These are phyloP conservation scores for Diutina catenulata DNA, from an alignment of 1,139 yeast genomes.

Conservation along the genomic window DNA sequence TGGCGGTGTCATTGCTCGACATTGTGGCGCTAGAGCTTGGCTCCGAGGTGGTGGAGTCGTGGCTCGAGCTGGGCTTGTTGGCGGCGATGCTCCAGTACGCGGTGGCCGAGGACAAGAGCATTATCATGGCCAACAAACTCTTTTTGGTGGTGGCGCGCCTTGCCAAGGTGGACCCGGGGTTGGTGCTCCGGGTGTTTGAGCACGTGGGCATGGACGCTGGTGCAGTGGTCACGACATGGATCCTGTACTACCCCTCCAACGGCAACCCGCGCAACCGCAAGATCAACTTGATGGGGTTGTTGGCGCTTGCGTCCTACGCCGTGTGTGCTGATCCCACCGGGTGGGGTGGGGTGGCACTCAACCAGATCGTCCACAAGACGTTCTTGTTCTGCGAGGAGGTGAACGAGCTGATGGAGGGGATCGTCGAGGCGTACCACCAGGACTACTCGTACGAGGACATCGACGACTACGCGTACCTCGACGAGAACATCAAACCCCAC, in stretches of 20 bases:
- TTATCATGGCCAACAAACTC: conserved; percentile 38
- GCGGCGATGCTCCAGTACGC: conserved; percentile 34
- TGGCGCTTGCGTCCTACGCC: conserved; percentile 25
- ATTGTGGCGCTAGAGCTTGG: conserved; percentile 28
- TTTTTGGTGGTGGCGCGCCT: conserved; percentile 43
- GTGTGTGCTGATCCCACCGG: conserved; percentile 7
- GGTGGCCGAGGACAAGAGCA: conserved; percentile 37
- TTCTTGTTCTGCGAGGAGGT: conserved; percentile 63
- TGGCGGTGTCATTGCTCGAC: conserved; percentile 50
- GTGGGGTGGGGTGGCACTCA: conserved; percentile 6
- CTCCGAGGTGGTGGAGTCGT: conserved; percentile 19
- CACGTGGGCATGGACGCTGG: conserved; percentile 17
- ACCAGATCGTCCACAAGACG: conserved; percentile 27
- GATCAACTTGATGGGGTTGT: conserved; percentile 47
- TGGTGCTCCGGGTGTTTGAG: conserved; percentile 27
- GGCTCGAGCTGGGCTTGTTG: conserved; percentile 37
- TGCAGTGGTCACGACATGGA: conserved; percentile 22
- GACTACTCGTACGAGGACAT: conserved; percentile 43
- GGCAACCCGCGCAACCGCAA: conserved; percentile 63
- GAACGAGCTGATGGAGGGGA: conserved; percentile 48
- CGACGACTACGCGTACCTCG: conserved; percentile 35
- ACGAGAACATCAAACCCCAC: conserved; percentile 36
- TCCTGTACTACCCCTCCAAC: conserved; percentile 31
- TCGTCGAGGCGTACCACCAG: conserved; percentile 50
- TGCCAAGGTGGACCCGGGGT: conserved; percentile 33